Percentiles rank a stretch among this genome's conserved stretches.
phyloP scores from a whole-genome alignment of 305 asterid genomes.

The Caryopteris hybrid region DNA sequence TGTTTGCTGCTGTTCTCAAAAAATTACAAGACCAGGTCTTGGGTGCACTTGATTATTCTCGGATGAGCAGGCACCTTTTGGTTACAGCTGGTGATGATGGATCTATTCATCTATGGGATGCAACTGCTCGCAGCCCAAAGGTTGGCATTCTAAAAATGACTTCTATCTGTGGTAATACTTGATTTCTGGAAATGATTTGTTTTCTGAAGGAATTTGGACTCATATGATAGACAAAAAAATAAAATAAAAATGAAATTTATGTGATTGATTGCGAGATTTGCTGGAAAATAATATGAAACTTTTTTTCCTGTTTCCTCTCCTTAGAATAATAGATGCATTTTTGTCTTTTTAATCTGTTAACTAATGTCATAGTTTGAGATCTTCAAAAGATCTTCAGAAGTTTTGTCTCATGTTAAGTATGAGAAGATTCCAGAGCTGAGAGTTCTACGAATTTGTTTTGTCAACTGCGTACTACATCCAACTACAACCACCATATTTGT shows the following conservation, averaged over 20 bases:
- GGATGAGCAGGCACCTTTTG: constrained; percentile 93
- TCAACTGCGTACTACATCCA: constrained; percentile 4
- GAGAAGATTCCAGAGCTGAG: not conserved
- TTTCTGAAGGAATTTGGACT: not conserved
- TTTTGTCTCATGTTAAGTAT: not conserved
- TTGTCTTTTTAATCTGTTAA: not conserved
- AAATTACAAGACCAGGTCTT: constrained; percentile 67
- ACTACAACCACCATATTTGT: not conserved
- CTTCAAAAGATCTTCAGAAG: not conserved
- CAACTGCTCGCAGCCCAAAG: constrained; percentile 95
- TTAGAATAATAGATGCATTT: not conserved
- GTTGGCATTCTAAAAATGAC: constrained; percentile 32
- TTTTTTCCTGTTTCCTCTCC: not conserved
- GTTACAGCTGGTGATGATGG: constrained; percentile 99
- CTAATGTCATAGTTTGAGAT: not conserved
- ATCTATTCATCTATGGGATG: constrained; percentile 95
- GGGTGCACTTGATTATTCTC: constrained; percentile 93
- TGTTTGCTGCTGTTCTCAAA: constrained; percentile 20
- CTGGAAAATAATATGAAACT: not conserved
- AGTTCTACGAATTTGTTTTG: not conserved
- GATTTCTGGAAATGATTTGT: not conserved
- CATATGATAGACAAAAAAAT: not conserved
- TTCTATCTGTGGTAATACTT: not conserved
- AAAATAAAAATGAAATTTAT: not conserved
- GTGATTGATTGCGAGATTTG: not conserved